Evolutionary conservation across 176 grass and related monocot genomes (phyloP).

Genomic region (Alopecurus myosuroides): DNA sequence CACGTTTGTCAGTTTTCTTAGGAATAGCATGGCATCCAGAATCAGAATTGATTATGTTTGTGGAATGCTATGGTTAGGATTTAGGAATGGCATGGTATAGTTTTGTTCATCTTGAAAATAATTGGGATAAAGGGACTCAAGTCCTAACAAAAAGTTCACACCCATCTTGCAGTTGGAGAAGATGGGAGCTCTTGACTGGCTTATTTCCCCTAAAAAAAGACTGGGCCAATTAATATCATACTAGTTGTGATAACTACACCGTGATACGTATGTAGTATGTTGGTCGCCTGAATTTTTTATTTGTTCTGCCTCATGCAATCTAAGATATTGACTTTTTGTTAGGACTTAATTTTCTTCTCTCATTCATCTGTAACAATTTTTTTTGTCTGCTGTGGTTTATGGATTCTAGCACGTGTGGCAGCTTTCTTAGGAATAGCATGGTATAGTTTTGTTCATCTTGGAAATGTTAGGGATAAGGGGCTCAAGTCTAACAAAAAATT

Average conservation of each 20-base stretch:
- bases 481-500: background rate
- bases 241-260: background rate
- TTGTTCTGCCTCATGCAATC: background rate
- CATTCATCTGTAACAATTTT: background rate
- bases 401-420: background rate
- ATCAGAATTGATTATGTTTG: background rate
- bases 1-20: background rate
- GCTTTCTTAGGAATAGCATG: background rate
- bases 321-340: background rate
- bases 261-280: background rate
- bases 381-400: background rate
- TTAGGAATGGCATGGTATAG: background rate
- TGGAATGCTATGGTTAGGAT: background rate
- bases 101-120: background rate
- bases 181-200: slow-evolving; percentile 72
- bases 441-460: background rate
- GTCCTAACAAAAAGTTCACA: background rate
- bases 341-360: background rate
- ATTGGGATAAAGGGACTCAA: background rate
- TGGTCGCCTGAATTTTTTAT: background rate
- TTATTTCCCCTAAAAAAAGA: too few relatives aligned
- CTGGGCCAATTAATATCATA: slow-evolving; percentile 43
- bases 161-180: slow-evolving; percentile 47
- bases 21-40: background rate
- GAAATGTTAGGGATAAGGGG: background rate